Conservation (phyloP, 345 rosid species). For the Turritis glabra region DNA sequence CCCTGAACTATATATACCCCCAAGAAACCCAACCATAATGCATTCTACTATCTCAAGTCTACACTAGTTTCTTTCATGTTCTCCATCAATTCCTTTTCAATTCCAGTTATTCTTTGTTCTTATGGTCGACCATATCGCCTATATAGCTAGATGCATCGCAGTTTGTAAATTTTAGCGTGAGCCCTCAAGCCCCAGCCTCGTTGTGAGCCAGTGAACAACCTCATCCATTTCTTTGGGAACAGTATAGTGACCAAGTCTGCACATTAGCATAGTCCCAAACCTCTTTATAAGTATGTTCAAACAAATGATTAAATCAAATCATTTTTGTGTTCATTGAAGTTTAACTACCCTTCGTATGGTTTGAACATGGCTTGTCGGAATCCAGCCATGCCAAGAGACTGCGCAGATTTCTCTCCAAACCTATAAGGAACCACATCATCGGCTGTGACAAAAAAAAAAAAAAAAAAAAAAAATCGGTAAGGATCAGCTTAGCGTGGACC, state of each 20-base stretch:
- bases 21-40: constrained; percentile 24
- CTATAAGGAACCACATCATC: constrained; percentile 77
- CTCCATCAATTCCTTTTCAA: not conserved
- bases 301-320: not conserved
- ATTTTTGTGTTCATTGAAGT: not conserved
- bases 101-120: constrained; percentile 19
- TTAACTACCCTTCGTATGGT: constrained; percentile 67
- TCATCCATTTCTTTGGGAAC: constrained; percentile 83
- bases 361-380: constrained; percentile 69
- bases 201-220: constrained; percentile 71
- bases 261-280: constrained; percentile 21
- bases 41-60: constrained; percentile 35
- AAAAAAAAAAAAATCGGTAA: not conserved
- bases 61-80: not conserved
- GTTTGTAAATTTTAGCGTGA: constrained; percentile 38
- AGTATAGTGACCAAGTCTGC: constrained; percentile 92
- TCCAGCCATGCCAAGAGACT: constrained; percentile 58
- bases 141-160: constrained; percentile 19
- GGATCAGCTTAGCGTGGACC: constrained; percentile 8
- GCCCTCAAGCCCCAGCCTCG: constrained; percentile 77
- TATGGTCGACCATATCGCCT: constrained; percentile 8
- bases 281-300: constrained; percentile 13
- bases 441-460: constrained; percentile 43
- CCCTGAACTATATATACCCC: constrained; percentile 27
- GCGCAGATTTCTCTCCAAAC: constrained; percentile 83